These are phyloP conservation scores for Xylaria sp. DNA, from an alignment of 2,329 filamentous ascomycete genomes.

Conservation along the genomic window DNA sequence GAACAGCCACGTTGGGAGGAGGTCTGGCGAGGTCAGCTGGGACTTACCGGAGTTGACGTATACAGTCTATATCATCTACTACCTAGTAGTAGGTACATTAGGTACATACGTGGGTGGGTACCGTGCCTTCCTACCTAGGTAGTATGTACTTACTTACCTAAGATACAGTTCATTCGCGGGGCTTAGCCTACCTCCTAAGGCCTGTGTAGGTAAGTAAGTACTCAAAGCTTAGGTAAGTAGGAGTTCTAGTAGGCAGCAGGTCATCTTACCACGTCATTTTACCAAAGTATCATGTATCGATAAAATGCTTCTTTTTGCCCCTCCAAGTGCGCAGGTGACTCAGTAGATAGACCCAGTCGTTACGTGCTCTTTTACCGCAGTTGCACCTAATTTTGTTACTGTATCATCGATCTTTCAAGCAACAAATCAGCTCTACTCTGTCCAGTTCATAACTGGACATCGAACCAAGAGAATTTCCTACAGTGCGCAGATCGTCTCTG, in stretches of 20 bases:
- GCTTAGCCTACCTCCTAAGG: too few relatives aligned
- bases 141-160: background rate
- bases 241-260: too few relatives aligned
- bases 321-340: background rate
- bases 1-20: constrained; percentile 20
- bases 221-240: too few relatives aligned
- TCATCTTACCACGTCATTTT: too few relatives aligned
- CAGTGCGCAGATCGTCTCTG: too few relatives aligned
- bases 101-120: background rate
- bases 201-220: too few relatives aligned
- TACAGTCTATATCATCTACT: background rate
- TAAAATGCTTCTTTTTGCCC: too few relatives aligned
- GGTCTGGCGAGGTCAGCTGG: constrained; percentile 39
- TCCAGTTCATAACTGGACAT: too few relatives aligned
- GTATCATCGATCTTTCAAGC: background rate
- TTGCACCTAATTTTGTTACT: background rate
- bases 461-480: too few relatives aligned
- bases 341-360: background rate
- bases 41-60: constrained; percentile 29
- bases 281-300: too few relatives aligned
- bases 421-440: background rate
- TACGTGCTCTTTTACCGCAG: background rate
- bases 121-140: background rate
- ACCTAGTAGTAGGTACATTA: background rate
- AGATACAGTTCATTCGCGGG: background rate